Conservation (phyloP, 2,329 filamentous ascomycete genomes). For the Trichocomaceae sp. region DNA sequence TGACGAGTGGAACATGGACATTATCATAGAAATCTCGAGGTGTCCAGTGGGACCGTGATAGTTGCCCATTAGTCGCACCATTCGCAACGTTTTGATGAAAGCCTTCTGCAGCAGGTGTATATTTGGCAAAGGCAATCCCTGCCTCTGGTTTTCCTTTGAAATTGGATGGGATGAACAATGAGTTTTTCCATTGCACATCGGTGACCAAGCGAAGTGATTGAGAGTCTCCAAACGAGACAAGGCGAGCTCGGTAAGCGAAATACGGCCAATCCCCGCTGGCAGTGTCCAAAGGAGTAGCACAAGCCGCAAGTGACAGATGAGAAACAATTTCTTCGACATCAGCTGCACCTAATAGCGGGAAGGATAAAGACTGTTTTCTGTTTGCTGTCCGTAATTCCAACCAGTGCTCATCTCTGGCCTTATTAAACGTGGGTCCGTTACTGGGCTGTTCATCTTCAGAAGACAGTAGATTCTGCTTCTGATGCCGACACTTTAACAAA, state of each 20-base stretch:
- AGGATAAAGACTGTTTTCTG: constrained; percentile 17
- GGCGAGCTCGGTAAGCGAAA: constrained; percentile 28
- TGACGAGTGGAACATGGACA: constrained; percentile 39
- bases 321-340: constrained; percentile 18
- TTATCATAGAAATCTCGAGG: constrained; percentile 43
- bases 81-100: constrained; percentile 11
- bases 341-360: constrained; percentile 15
- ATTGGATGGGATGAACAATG: constrained; percentile 22
- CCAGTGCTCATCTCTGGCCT: constrained; percentile 10
- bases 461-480: background rate
- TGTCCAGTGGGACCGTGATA: constrained; percentile 20
- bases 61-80: background rate
- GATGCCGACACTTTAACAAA: constrained; percentile 9
- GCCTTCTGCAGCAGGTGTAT: constrained; percentile 20
- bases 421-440: background rate
- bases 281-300: constrained; percentile 22
- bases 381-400: constrained; percentile 20
- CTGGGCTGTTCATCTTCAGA: background rate
- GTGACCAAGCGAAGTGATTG: constrained; percentile 25
- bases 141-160: constrained; percentile 10
- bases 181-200: constrained; percentile 31
- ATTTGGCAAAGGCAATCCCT: constrained; percentile 23
- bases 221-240: constrained; percentile 16
- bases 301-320: constrained; percentile 20
- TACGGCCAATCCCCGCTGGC: constrained; percentile 19